These are phyloP conservation scores for Calonectria montana DNA, from an alignment of 2,329 filamentous ascomycete species.

Conservation along the genomic window DNA sequence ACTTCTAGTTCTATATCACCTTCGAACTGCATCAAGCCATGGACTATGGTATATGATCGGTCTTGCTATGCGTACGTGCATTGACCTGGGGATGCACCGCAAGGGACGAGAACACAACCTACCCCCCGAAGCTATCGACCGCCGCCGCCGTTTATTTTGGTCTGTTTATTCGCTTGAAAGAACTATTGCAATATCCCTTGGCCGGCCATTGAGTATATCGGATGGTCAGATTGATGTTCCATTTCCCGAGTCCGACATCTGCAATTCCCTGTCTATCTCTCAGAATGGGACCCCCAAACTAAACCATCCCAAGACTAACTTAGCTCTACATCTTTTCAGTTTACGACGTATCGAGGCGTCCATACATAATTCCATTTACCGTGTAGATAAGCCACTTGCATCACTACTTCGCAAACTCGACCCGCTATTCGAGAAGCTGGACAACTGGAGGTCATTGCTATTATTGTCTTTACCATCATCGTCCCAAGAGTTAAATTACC, in stretches of 20 bases:
- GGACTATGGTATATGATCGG: background rate
- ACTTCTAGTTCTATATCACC: background rate
- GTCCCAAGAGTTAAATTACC: background rate
- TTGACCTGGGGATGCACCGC: background rate
- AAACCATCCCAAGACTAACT: background rate
- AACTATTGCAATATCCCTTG: background rate
- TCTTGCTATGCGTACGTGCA: background rate
- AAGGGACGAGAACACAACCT: background rate
- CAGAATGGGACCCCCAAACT: background rate
- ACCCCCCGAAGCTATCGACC: background rate
- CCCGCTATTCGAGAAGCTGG: background rate
- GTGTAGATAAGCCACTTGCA: background rate
- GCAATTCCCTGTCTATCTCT: background rate
- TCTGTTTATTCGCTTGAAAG: background rate
- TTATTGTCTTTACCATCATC: background rate
- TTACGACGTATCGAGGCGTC: background rate
- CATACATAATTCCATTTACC: background rate
- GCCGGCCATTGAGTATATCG: background rate
- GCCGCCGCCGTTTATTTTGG: conserved; percentile 1
- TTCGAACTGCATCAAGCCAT: background rate
- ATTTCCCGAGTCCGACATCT: background rate
- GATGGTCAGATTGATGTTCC: background rate
- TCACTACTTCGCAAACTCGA: background rate
- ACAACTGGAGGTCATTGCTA: background rate
- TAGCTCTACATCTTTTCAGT: background rate